Evolutionary conservation across 2,329 filamentous ascomycete species (phyloP).

Genomic region (Polytolypa hystricis): DNA sequence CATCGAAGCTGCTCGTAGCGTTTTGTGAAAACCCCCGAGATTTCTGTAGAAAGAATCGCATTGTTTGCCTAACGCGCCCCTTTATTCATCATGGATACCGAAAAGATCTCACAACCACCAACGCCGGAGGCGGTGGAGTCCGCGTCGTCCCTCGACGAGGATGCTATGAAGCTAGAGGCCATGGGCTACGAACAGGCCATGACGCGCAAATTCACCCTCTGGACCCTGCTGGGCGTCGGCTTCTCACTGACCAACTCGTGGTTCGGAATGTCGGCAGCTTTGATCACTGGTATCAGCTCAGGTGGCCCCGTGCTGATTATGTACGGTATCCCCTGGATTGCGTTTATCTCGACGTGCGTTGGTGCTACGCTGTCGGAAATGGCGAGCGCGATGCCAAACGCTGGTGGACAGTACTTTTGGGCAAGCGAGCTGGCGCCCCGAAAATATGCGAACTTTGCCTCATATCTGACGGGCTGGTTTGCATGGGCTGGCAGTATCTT

Average conservation of each 20-base stretch:
- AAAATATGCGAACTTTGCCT: conserved; percentile 34
- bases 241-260: conserved; percentile 43
- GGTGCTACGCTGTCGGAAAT: conserved; percentile 38
- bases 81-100: background rate
- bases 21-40: too few relatives aligned
- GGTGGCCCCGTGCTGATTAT: conserved; percentile 40
- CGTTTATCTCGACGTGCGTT: conserved; percentile 36
- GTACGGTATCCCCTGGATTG: conserved; percentile 39
- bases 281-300: conserved; percentile 41
- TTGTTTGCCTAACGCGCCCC: too few relatives aligned
- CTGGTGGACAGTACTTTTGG: conserved; percentile 44
- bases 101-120: background rate
- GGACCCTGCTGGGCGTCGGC: conserved; percentile 40
- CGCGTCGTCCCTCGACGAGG: conserved; percentile 17
- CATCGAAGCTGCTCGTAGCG: too few relatives aligned
- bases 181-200: conserved; percentile 41
- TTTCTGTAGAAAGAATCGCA: too few relatives aligned
- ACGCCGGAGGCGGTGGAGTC: conserved; percentile 1
- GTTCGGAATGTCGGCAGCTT: conserved; percentile 40
- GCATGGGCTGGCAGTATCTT: conserved; percentile 46
- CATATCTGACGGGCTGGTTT: conserved; percentile 41
- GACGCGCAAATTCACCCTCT: conserved; percentile 38
- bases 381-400: conserved; percentile 39
- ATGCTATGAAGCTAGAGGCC: conserved; percentile 35
- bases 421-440: conserved; percentile 38